Percentiles rank a stretch among this genome's conserved stretches.
phyloP scores from a whole-genome alignment of 495 filamentous ascomycete genomes.

The Xylaria longipes region DNA sequence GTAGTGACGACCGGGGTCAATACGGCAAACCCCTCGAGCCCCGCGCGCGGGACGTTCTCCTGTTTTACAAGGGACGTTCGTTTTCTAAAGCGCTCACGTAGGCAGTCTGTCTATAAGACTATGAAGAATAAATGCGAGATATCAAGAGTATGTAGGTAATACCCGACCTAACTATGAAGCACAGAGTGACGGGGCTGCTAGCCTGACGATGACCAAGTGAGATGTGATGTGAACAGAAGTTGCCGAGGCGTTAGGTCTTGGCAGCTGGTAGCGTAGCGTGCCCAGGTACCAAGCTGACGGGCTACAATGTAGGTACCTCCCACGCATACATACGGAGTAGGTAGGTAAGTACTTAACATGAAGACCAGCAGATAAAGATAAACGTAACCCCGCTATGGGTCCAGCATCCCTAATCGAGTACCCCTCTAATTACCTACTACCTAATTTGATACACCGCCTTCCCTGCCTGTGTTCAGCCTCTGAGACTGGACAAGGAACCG shows the following conservation, averaged over 20 bases:
- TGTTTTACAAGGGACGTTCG: neutral
- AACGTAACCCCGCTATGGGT: conserved; percentile 7
- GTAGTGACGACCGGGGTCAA: neutral
- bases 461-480: neutral
- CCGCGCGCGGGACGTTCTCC: conserved; percentile 17
- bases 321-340: no score
- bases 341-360: no score
- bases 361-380: neutral
- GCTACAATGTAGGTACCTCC: neutral
- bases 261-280: neutral
- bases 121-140: neutral
- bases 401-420: neutral
- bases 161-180: neutral
- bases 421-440: neutral
- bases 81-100: neutral
- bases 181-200: neutral
- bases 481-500: neutral
- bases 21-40: conserved; percentile 20
- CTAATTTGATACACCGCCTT: neutral
- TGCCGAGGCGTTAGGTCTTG: conserved; percentile 25
- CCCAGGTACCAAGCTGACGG: neutral
- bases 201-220: conserved; percentile 6
- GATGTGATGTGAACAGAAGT: conserved; percentile 8
- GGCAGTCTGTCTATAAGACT: neutral
- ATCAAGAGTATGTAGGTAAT: neutral